Base-by-base conservation (phyloP, 2,329 filamentous ascomycete species). In the Penicillium brevicompactum region DNA sequence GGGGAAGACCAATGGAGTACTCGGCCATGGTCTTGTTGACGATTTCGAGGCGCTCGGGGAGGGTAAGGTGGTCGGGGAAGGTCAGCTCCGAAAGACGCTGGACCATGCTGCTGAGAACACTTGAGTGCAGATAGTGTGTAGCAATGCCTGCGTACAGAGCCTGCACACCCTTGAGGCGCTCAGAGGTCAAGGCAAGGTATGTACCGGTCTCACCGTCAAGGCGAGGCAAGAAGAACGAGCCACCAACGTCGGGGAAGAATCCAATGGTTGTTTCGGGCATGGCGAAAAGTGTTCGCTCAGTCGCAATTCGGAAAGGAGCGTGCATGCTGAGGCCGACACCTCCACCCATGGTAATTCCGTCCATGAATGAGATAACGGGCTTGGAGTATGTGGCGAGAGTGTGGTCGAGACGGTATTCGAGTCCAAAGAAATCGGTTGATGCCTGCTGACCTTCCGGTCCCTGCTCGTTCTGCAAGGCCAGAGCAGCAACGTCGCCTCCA, bases 221-320 rank as follows among this genome's bases (percentile, higher is more conserved):
- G 60, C 92, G 84, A 14, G 94, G 91, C 51, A 99, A 81, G 82
- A 97, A 97, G 80, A 97, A 99, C 10, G 91, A 95, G 31, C 89
- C 95, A 58, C 94, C 94, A 46, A 99, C 94, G 69, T 99, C 95
- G 6, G 95, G 94, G 82, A 99, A 99, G 82, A 97, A 97, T 38
- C 94, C 94, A 70, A 99, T 99, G 8, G 87, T 96, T 4, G 94
- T 99, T 79, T 99, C 94, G 30, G 94, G 94, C 94, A 99, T 99
- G 65, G 95, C 92, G 69, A 99, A 97, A 46, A 96, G 78, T 5
- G 94, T 99, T 70, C 88, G 89, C 77, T 99, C 94, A 2, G 94
- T 99, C 37, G 94, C 94, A 70, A 99, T 96, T 57, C 94, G 84
- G 82, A 99, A 93, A 3, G 94, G 95, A 2, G 94, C 93, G 76